phyloP scores from a whole-genome alignment of 306 rosid genomes.

The Alnus rubra region DNA sequence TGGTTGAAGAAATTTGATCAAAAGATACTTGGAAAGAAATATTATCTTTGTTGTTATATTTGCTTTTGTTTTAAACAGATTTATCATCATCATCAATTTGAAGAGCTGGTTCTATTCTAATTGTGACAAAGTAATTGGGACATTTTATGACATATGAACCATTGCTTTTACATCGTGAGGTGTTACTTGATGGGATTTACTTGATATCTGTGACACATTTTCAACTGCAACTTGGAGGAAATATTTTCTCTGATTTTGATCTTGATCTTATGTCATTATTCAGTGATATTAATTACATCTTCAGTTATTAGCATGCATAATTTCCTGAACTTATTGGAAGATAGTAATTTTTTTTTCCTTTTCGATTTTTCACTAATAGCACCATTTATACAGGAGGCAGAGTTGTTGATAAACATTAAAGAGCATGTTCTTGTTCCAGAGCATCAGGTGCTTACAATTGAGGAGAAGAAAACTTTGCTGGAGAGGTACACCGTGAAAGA shows the following conservation, averaged over 20 bases:
- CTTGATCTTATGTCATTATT: neutral
- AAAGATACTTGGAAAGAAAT: neutral
- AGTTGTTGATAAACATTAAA: slow-evolving; percentile 66
- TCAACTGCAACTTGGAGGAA: neutral
- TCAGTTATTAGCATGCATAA: neutral
- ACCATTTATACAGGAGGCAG: slow-evolving; percentile 62
- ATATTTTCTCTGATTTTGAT: neutral
- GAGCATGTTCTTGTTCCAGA: slow-evolving; percentile 72
- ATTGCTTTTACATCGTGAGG: neutral
- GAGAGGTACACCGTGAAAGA: slow-evolving; percentile 85
- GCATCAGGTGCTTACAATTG: slow-evolving; percentile 62
- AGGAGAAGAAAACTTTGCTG: slow-evolving; percentile 77
- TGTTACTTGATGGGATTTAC: neutral
- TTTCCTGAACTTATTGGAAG: neutral
- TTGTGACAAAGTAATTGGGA: neutral
- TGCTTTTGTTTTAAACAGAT: neutral
- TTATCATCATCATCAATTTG: neutral
- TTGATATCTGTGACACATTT: neutral
- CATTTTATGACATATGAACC: neutral
- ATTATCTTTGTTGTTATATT: neutral
- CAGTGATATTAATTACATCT: neutral
- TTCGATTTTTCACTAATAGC: neutral
- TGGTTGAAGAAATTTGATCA: neutral
- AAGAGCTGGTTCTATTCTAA: neutral
- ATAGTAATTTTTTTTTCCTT: neutral